A percentile compares a stretch with the other conserved stretches of the same genome.
Conservation (phyloP, 2,329 filamentous ascomycete species). For the Achaetomium macrosporum region DNA sequence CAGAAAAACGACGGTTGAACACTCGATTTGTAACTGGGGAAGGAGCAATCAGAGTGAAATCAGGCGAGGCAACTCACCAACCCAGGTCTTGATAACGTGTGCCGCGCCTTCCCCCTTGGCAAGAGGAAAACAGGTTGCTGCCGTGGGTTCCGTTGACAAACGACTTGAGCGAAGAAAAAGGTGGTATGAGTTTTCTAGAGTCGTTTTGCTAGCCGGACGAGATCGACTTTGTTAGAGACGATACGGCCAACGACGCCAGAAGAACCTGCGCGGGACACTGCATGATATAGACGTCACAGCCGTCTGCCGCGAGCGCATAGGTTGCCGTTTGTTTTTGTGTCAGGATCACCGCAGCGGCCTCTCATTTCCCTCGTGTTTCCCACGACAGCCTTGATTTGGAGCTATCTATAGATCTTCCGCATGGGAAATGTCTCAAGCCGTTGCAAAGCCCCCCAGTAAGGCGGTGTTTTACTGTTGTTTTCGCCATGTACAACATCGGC, state of each 20-base stretch:
- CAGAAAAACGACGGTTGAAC: too few relatives aligned
- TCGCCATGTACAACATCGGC: slow-evolving; percentile 1
- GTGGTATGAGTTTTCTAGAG: too few relatives aligned
- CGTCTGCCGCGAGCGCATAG: not conserved
- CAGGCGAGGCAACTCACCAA: too few relatives aligned
- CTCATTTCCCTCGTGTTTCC: slow-evolving; percentile 16
- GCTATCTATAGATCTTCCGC: not conserved
- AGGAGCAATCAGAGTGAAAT: too few relatives aligned
- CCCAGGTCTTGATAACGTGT: too few relatives aligned
- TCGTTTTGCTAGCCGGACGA: too few relatives aligned
- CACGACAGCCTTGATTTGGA: not conserved
- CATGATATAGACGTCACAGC: slow-evolving; percentile 11
- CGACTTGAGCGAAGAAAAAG: too few relatives aligned
- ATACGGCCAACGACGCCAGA: not conserved
- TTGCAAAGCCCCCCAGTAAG: not conserved
- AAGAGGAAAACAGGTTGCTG: too few relatives aligned
- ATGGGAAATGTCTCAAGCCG: not conserved
- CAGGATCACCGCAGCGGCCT: slow-evolving; percentile 11
- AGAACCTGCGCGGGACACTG: slow-evolving; percentile 5
- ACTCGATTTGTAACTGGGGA: too few relatives aligned
- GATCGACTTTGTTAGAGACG: too few relatives aligned
- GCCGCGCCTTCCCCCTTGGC: too few relatives aligned
- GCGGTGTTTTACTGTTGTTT: slow-evolving; percentile 1
- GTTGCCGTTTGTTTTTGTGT: slow-evolving; percentile 4
- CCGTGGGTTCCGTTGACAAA: too few relatives aligned